phyloP scores from a whole-genome alignment of 768 basidiomycete species.

The Auricularia heimuer region DNA sequence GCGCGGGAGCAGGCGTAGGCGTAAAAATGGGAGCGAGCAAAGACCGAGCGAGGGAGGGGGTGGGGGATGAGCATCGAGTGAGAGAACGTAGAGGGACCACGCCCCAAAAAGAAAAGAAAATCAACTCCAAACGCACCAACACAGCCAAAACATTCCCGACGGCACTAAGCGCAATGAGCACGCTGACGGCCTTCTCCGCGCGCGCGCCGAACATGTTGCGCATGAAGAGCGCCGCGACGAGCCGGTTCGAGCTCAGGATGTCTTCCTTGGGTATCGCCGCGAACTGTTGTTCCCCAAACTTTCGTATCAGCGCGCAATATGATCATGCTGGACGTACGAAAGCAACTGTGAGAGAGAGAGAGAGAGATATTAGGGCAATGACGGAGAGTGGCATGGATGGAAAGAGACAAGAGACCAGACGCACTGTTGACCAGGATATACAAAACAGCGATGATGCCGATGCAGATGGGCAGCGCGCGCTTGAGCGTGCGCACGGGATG shows the following conservation, averaged over 20 bases:
- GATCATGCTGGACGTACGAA: conserved; percentile 19
- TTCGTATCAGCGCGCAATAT: no score
- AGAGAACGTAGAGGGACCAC: no score
- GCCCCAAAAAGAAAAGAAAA: no score
- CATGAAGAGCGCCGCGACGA: conserved; percentile 52
- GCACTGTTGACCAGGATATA: conserved; percentile 42
- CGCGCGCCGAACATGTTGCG: conserved; percentile 39
- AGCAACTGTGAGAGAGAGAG: conserved; percentile 23
- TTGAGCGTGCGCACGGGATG: conserved; percentile 51
- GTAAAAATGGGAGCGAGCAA: no score
- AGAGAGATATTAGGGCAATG: not conserved
- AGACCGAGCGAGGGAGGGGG: no score
- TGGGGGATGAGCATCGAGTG: no score
- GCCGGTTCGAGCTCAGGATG: conserved; percentile 39
- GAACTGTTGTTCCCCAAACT: conserved; percentile 18
- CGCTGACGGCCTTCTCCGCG: conserved; percentile 41
- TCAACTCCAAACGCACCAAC: not conserved
- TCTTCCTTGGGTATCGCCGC: conserved; percentile 38
- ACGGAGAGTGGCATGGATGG: not conserved
- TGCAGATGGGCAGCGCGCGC: conserved; percentile 49
- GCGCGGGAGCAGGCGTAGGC: no score
- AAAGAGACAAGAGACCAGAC: not conserved
- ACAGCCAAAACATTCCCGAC: conserved; percentile 24
- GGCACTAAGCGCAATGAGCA: conserved; percentile 41
- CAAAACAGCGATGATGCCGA: conserved; percentile 41